These are phyloP conservation scores for Trapa bicornis DNA, from an alignment of 345 rosid species.

Conservation along the genomic window DNA sequence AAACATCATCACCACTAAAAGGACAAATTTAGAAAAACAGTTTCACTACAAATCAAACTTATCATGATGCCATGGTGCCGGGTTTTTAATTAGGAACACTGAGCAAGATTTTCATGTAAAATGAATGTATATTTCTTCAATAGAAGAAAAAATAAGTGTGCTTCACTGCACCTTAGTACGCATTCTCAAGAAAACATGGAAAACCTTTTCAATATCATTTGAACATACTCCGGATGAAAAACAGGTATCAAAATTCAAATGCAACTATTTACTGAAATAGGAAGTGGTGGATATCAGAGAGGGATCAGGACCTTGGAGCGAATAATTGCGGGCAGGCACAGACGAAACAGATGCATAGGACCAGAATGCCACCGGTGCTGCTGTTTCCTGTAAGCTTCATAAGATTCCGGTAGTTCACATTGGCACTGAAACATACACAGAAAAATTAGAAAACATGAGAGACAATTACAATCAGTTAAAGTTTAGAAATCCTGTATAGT, in stretches of 20 bases:
- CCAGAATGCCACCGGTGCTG: conserved; percentile 55
- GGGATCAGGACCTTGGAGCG: conserved; percentile 22
- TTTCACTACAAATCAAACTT: background rate
- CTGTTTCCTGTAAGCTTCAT: conserved; percentile 45
- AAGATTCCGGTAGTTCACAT: conserved; percentile 46
- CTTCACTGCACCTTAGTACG: too few species aligned
- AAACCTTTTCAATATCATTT: too few species aligned
- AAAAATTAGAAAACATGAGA: background rate
- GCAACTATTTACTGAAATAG: too few species aligned
- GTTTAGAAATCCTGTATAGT: background rate
- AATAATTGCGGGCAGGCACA: conserved; percentile 30
- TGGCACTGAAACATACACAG: conserved; percentile 25
- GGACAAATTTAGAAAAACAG: background rate
- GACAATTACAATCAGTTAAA: background rate
- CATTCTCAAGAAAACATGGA: too few species aligned
- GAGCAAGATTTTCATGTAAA: too few species aligned
- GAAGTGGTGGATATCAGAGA: too few species aligned
- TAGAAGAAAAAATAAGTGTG: too few species aligned
- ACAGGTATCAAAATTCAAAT: too few species aligned
- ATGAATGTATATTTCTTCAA: too few species aligned
- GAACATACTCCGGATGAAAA: too few species aligned
- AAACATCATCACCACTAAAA: too few species aligned
- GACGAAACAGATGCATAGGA: conserved; percentile 47
- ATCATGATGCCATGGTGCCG: background rate
- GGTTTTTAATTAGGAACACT: background rate